Evolutionary conservation across 768 basidiomycete species (phyloP), one percentile per base, ranked within the genome.

Genomic region (Phallus indusiatus): DNA sequence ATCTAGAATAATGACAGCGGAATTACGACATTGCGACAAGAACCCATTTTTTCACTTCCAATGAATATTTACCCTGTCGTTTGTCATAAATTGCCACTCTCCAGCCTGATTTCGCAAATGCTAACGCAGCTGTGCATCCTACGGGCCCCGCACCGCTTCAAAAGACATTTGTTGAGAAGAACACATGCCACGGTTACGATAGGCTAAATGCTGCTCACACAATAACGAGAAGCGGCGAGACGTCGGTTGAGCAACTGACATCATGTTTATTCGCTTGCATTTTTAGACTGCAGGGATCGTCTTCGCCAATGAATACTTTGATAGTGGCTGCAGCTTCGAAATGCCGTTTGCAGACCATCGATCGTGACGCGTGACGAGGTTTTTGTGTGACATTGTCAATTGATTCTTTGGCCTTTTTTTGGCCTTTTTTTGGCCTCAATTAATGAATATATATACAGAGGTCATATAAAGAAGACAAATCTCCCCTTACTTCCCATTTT

Each of bases 51-150:
- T n/a, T 42, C n/a, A n/a, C n/a, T 42, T 14, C n/a, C n/a, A 42
- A 33, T 52, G 62, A 24, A 53, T 57, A 35, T 49, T 59, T 69
- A 88, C 92, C 93, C 68, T 86, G 75, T 59, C 92, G 81, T 61
- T 79, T 79, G 74, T 94, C 93, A 67, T 85, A 88, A 34, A 94
- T 70, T 60, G 84, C 81, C 59, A 94, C 90, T 54, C 72, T 63
- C 90, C 94, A 99, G 53, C 94, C 94, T 67, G 81, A 78, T 65
- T 88, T 88, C 54, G 91, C 88, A 48, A 99, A 77, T 56, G 88
- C 81, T 53, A 94, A 77, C 14, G 95, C 94, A 35, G 86, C 80
- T 21, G 98, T 85, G 69, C 93, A 94, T 21, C 95, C 95, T 16
- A 99, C 95, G 8, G 95, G 94, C 0, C 95, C 95, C 56, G 87